These are phyloP conservation scores for Brachypodium distachyon DNA, from an alignment of 202 grass and related monocot genomes.

Conservation along the genomic window DNA sequence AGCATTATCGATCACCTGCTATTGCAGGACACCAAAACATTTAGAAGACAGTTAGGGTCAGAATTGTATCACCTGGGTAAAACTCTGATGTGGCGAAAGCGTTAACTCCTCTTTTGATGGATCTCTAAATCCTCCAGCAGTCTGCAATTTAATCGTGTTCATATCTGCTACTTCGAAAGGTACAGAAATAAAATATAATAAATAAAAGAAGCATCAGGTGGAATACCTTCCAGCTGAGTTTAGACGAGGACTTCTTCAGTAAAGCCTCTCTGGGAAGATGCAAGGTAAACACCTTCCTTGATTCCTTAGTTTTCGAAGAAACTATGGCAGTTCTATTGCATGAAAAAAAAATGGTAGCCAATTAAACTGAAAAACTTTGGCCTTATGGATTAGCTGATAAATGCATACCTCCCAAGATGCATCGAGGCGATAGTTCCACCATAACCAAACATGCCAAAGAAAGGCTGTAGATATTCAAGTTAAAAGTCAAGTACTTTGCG, in stretches of 20 bases:
- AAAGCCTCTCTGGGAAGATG: constrained; percentile 42
- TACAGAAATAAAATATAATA: background rate
- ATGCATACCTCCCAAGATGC: constrained; percentile 47
- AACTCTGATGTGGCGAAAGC: constrained; percentile 38
- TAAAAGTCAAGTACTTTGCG: background rate
- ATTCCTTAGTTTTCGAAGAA: constrained; percentile 50
- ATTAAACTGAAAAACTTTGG: background rate
- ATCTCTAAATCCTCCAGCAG: constrained; percentile 42
- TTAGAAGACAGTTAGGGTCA: background rate
- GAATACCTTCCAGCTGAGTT: constrained; percentile 32
- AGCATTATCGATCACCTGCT: background rate
- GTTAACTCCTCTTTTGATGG: constrained; percentile 35
- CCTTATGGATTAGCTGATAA: constrained; percentile 4
- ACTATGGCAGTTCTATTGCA: constrained; percentile 27
- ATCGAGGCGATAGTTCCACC: constrained; percentile 51
- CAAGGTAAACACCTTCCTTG: constrained; percentile 38
- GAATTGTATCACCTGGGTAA: constrained; percentile 29
- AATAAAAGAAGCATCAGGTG: background rate
- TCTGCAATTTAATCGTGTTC: constrained; percentile 14
- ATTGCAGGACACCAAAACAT: background rate
- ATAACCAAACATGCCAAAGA: constrained; percentile 59
- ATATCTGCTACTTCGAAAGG: constrained; percentile 5
- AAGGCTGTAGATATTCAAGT: constrained; percentile 38
- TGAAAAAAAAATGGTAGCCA: background rate
- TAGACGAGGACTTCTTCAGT: background rate